phyloP scores from a whole-genome alignment of 2,329 filamentous ascomycete genomes.

The Cryphonectria japonica region DNA sequence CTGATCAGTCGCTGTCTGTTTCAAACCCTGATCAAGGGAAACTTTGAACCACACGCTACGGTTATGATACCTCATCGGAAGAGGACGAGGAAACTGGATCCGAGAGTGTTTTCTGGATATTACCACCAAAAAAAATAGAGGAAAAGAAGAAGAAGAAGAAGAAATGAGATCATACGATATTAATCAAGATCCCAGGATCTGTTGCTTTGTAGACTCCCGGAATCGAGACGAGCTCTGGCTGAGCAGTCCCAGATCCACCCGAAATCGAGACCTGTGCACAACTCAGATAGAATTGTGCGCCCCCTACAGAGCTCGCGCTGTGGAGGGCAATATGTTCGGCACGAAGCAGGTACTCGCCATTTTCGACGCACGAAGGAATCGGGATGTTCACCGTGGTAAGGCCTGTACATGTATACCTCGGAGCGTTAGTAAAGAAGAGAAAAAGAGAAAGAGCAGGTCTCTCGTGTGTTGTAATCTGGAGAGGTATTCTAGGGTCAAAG shows the following conservation, averaged over 20 bases:
- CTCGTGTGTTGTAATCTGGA: neutral
- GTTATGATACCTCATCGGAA: neutral
- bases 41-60: too few species aligned
- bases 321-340: constrained; percentile 55
- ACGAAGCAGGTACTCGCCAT: constrained; percentile 54
- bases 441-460: neutral
- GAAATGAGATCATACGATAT: constrained; percentile 35
- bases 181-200: constrained; percentile 45
- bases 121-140: too few species aligned
- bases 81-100: neutral
- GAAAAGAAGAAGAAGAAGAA: too few species aligned
- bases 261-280: constrained; percentile 48
- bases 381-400: constrained; percentile 42
- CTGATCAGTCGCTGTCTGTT: neutral
- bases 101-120: neutral
- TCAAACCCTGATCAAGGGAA: neutral
- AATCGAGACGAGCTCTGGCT: constrained; percentile 44
- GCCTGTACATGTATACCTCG: constrained; percentile 29
- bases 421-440: neutral
- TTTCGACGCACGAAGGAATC: constrained; percentile 48
- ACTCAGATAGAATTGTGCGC: constrained; percentile 52
- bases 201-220: constrained; percentile 46
- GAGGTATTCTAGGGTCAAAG: too few species aligned
- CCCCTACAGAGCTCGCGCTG: constrained; percentile 43
- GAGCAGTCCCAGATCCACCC: constrained; percentile 45